A percentile compares a stretch with the other conserved stretches of the same genome.
These are phyloP conservation scores for Hanseniaspora pseudoguilliermondii DNA, from an alignment of 805 yeast species.

Conservation along the genomic window DNA sequence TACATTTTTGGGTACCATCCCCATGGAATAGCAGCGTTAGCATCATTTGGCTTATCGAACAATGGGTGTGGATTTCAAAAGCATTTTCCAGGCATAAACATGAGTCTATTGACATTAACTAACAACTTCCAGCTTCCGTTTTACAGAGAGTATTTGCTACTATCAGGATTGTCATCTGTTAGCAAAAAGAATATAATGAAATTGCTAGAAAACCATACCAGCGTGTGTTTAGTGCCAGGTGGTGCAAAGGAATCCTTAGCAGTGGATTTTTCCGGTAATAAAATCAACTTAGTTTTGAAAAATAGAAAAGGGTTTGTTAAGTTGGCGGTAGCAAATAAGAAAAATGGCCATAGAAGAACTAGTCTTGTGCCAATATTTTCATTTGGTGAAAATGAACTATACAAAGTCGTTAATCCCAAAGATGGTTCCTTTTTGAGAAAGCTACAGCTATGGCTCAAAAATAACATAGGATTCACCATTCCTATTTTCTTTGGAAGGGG, in stretches of 20 bases:
- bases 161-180: constrained; percentile 77
- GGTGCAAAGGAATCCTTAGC: constrained; percentile 87
- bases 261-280: constrained; percentile 37
- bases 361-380: constrained; percentile 76
- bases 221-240: constrained; percentile 84
- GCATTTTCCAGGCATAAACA: constrained; percentile 71
- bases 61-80: constrained; percentile 62
- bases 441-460: constrained; percentile 63
- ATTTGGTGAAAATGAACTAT: constrained; percentile 76
- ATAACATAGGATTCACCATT: constrained; percentile 63
- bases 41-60: constrained; percentile 69
- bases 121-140: constrained; percentile 77
- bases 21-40: constrained; percentile 89
- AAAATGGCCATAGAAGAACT: constrained; percentile 51
- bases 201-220: constrained; percentile 49
- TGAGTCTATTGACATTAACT: constrained; percentile 64
- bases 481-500: constrained; percentile 92
- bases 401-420: constrained; percentile 36
- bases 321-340: constrained; percentile 36
- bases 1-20: constrained; percentile 93
- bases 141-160: constrained; percentile 70
- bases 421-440: constrained; percentile 36
- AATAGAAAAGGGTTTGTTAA: constrained; percentile 82
- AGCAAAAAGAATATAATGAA: constrained; percentile 57
- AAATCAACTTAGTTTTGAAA: constrained; percentile 54